These are phyloP conservation scores for Scytalidium sp. DNA, from an alignment of 2,329 filamentous ascomycete species.

Conservation along the genomic window DNA sequence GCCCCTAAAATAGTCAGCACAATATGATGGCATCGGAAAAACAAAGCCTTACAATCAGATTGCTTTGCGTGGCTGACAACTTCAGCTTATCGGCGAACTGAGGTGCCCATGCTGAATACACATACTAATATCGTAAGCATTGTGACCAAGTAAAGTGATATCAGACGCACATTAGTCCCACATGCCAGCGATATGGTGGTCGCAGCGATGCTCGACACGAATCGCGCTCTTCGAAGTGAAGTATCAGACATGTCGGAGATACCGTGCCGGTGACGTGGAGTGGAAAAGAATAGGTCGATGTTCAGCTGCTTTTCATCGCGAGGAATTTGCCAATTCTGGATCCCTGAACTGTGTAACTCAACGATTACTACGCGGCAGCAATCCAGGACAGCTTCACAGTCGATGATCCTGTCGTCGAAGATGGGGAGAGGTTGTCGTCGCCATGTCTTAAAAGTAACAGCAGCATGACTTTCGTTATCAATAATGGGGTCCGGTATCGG, in stretches of 20 bases:
- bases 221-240: constrained; percentile 59
- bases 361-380: no score
- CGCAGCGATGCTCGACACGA: constrained; percentile 81
- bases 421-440: not conserved
- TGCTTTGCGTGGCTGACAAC: constrained; percentile 88
- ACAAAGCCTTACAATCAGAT: constrained; percentile 68
- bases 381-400: not conserved
- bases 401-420: not conserved
- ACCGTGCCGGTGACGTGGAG: not conserved
- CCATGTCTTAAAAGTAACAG: constrained; percentile 9
- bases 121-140: constrained; percentile 64
- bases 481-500: not conserved
- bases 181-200: constrained; percentile 84
- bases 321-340: not conserved
- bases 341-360: not conserved
- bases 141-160: not conserved
- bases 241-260: constrained; percentile 40
- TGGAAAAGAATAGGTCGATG: not conserved
- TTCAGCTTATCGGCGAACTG: constrained; percentile 87
- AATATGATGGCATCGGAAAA: constrained; percentile 6
- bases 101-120: constrained; percentile 96
- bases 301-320: not conserved
- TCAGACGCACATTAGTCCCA: constrained; percentile 78
- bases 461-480: not conserved
- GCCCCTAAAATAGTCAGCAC: constrained; percentile 44